Evolutionary conservation across 257 asterid genomes (phyloP), one percentile per base, ranked within the genome.

Genomic region (Galeopsis tetrahit): DNA sequence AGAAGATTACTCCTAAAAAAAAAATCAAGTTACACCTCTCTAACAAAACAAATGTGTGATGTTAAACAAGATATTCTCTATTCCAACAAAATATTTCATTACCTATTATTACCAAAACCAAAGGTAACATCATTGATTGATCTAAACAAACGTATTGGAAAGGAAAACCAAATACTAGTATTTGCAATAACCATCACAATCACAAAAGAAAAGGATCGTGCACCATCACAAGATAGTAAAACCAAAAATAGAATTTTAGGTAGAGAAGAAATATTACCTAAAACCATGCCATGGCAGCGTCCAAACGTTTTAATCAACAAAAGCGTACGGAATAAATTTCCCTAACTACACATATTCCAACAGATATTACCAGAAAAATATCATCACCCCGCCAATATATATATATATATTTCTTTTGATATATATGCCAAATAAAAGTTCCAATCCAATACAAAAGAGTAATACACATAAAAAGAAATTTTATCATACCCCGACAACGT

Each of bases 401-500:
- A 21, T 21, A 21, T 21, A 21, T 21, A 21, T 21, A n/a, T n/a
- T n/a, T n/a, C n/a, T n/a, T n/a, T n/a, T n/a, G n/a, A n/a, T n/a
- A 21, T 21, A 66, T 31, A 36, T 1, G 46, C 71, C 71, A 66
- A 63, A 63, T 10, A 44, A 10, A 44, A 44, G 51, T 44, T 44
- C 51, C 51, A 21, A 21, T 21, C 28, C 28, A 21, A 21, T 21
- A 21, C 28, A 21, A 21, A 21, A 21, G 28, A 21, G 28, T 21
- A 13, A 34, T 32, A 58, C 75, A 59, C 5, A 44, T 17, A 64
- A 38, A 64, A 11, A 46, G 48, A 71, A 57, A 5, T 32, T 63
- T 21, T 63, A 10, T 13, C 5, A 31, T 33, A 31, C 6, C 17
- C 68, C 66, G 2, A 44, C 42, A 57, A 32, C 33, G 10, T 42